Conservation (phyloP, 1,284 basidiomycete species). For the Athelia sp. region DNA sequence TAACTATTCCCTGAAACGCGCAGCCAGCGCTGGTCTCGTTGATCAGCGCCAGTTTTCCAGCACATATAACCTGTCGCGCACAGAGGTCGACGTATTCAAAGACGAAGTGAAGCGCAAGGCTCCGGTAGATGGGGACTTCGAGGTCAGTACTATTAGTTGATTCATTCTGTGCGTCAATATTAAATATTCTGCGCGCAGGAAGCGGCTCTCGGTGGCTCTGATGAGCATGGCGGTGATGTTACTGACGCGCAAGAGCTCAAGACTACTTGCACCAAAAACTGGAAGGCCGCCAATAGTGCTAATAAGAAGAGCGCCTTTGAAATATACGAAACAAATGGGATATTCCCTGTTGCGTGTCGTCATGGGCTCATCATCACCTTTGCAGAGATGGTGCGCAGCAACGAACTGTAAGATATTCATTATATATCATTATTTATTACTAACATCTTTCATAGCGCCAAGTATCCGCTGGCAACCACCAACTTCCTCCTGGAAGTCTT, state of each 20-base stretch:
- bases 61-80: constrained; percentile 5
- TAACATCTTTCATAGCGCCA: constrained; percentile 7
- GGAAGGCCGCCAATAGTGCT: not conserved
- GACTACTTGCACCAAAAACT: not conserved
- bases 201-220: not conserved
- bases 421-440: not conserved
- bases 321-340: constrained; percentile 13
- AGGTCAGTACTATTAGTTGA: not conserved
- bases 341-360: constrained; percentile 15
- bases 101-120: constrained; percentile 1
- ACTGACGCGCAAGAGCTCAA: not conserved
- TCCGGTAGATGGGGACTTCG: not conserved
- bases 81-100: constrained; percentile 11
- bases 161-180: not conserved
- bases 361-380: constrained; percentile 15
- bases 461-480: constrained; percentile 12
- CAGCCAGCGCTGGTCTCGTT: constrained; percentile 1
- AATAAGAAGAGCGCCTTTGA: not conserved
- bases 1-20: constrained; percentile 13
- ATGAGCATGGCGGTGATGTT: not conserved
- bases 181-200: not conserved
- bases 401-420: constrained; percentile 4
- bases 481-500: constrained; percentile 8
- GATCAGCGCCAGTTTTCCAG: constrained; percentile 4
- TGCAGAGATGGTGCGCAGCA: constrained; percentile 16